These are phyloP conservation scores for Exsudoporus frostii DNA, from an alignment of 768 basidiomycete species.

Conservation along the genomic window DNA sequence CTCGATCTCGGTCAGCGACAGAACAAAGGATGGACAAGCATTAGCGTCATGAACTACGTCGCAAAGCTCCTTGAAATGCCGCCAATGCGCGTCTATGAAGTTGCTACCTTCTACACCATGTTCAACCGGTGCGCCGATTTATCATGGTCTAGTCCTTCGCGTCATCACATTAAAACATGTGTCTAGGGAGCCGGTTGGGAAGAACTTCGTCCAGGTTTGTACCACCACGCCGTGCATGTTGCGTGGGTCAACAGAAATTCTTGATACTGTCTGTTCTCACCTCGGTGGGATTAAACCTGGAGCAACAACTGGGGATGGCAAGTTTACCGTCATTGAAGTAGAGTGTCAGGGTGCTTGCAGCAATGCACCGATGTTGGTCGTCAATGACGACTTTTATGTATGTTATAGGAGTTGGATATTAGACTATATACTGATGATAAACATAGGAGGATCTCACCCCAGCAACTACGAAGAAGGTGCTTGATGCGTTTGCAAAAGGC, in stretches of 20 bases:
- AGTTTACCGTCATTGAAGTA: conserved; percentile 96
- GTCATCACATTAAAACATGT: neutral
- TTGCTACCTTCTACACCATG: conserved; percentile 99
- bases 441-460: conserved; percentile 80
- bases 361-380: conserved; percentile 95
- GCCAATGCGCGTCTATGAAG: conserved; percentile 99
- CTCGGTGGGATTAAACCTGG: conserved; percentile 84
- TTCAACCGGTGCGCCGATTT: conserved; percentile 81
- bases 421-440: conserved; percentile 7
- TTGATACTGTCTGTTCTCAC: conserved; percentile 78
- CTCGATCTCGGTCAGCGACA: conserved; percentile 96
- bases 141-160: neutral
- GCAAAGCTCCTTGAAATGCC: conserved; percentile 92
- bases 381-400: conserved; percentile 97
- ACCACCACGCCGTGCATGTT: conserved; percentile 99
- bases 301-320: conserved; percentile 91
- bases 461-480: conserved; percentile 70
- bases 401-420: conserved; percentile 24
- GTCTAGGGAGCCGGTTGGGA: conserved; percentile 84
- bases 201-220: conserved; percentile 96
- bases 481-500: conserved; percentile 77
- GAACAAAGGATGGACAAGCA: conserved; percentile 98
- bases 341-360: conserved; percentile 99
- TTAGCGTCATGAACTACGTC: conserved; percentile 98
- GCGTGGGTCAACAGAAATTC: conserved; percentile 84